phyloP scores from a whole-genome alignment of 495 filamentous ascomycete genomes.

The Trypethelium eluteriae region DNA sequence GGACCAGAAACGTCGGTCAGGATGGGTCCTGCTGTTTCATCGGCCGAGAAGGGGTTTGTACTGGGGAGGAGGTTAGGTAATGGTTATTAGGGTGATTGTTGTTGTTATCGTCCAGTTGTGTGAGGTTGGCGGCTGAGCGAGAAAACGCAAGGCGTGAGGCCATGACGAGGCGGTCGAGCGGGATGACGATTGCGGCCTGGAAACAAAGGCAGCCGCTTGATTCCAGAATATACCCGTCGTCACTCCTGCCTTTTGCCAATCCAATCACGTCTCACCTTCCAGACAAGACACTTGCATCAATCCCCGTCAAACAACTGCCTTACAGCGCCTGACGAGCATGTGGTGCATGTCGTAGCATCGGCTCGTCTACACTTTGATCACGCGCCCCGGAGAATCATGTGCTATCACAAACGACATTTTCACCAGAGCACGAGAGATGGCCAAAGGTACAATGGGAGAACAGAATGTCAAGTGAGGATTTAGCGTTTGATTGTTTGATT shows the following conservation, averaged over 20 bases:
- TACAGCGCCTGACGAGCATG: not conserved
- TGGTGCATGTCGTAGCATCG: no score
- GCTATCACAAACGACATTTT: no score
- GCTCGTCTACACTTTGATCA: not conserved
- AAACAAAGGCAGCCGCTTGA: not conserved
- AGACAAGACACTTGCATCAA: not conserved
- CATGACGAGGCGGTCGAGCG: slow-evolving; percentile 2
- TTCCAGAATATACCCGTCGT: not conserved
- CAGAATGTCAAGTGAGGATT: slow-evolving; percentile 4
- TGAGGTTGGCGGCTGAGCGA: slow-evolving; percentile 1
- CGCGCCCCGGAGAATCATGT: no score
- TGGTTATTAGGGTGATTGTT: not conserved
- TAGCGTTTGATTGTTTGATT: slow-evolving; percentile 25
- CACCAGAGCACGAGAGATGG: no score
- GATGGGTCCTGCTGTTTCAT: not conserved
- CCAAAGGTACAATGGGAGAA: no score
- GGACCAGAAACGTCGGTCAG: not conserved
- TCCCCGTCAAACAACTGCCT: not conserved
- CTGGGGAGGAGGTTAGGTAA: not conserved
- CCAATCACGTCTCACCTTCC: slow-evolving; percentile 6
- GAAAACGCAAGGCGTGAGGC: not conserved
- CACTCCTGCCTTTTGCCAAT: not conserved
- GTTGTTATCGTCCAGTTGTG: not conserved
- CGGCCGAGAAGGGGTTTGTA: not conserved
- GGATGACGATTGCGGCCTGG: slow-evolving; percentile 12